Percentiles rank a stretch among this genome's conserved stretches.
These are phyloP conservation scores for Talaromyces liani DNA, from an alignment of 495 filamentous ascomycete species.

Conservation along the genomic window DNA sequence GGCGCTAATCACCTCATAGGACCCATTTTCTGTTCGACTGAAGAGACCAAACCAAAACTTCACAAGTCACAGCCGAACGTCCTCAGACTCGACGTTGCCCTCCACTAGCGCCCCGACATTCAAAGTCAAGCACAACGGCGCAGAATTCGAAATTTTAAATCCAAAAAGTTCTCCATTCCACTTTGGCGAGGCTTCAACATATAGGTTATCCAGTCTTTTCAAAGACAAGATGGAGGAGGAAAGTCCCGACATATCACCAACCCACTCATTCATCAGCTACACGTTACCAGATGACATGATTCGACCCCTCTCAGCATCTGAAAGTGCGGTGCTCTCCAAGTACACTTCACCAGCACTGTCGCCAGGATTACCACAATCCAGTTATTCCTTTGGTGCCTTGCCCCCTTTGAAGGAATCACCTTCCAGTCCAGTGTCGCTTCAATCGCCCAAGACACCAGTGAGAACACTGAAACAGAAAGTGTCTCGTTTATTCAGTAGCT, in stretches of 20 bases:
- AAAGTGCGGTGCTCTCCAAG: constrained; percentile 6
- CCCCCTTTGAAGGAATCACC: constrained; percentile 1
- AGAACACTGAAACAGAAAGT: constrained; percentile 3
- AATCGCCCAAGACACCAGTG: not conserved
- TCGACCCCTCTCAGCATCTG: constrained; percentile 7
- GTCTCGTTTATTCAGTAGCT: constrained; percentile 5
- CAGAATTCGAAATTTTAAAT: constrained; percentile 41
- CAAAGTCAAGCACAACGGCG: constrained; percentile 33
- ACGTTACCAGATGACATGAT: not conserved
- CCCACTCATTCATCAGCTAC: not conserved
- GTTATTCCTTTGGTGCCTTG: not conserved
- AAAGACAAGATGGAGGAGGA: constrained; percentile 1
- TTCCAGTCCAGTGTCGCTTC: not conserved
- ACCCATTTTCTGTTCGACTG: constrained; percentile 35
- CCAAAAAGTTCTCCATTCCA: constrained; percentile 20
- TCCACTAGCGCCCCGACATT: constrained; percentile 17
- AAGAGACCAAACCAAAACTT: constrained; percentile 14
- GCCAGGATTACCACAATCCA: not conserved
- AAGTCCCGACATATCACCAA: not conserved
- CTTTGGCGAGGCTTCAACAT: not conserved
- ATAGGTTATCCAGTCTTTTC: not conserved
- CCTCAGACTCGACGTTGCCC: constrained; percentile 27
- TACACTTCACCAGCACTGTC: not conserved
- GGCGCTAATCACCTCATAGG: constrained; percentile 14
- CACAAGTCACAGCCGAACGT: constrained; percentile 12